Conservation (phyloP, 1,284 basidiomycete genomes). For the Phlebopus sp. region DNA sequence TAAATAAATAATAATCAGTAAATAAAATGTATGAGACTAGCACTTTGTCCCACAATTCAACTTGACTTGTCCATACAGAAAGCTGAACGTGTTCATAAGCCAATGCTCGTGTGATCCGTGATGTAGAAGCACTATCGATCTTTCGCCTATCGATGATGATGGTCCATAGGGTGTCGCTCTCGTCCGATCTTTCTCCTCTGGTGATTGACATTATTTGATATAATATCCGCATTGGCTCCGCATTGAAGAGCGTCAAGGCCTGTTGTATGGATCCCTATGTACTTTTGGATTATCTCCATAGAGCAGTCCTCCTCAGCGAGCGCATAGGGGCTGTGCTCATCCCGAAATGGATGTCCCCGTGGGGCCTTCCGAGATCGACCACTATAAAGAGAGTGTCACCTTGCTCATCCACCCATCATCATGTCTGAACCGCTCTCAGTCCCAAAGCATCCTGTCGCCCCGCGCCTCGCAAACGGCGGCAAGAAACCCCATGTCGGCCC, state of each 20-base stretch:
- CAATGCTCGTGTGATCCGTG: too few relatives aligned
- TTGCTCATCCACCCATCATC: conserved; percentile 8
- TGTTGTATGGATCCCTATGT: not conserved
- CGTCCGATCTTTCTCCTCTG: conserved; percentile 23
- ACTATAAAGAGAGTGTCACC: conserved; percentile 18
- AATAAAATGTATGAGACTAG: too few relatives aligned
- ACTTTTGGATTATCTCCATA: not conserved
- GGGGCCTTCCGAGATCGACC: conserved; percentile 1
- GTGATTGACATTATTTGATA: not conserved
- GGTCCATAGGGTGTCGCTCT: too few relatives aligned
- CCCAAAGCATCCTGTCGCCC: conserved; percentile 62
- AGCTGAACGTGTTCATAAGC: too few relatives aligned
- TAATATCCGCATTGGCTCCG: conserved; percentile 23
- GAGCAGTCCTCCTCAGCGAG: not conserved
- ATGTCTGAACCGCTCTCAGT: conserved; percentile 32
- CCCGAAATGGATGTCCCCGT: conserved; percentile 14
- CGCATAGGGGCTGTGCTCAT: conserved; percentile 17
- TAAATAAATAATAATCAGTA: too few relatives aligned
- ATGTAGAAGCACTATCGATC: too few relatives aligned
- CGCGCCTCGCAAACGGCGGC: conserved; percentile 56
- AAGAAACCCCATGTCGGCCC: conserved; percentile 78
- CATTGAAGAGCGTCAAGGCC: conserved; percentile 5
- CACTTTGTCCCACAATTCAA: too few relatives aligned
- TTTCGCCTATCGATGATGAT: too few relatives aligned
- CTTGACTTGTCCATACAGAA: too few relatives aligned